phyloP scores from a whole-genome alignment of 2,329 filamentous ascomycete species.

The Colletotrichum brevisporum region DNA sequence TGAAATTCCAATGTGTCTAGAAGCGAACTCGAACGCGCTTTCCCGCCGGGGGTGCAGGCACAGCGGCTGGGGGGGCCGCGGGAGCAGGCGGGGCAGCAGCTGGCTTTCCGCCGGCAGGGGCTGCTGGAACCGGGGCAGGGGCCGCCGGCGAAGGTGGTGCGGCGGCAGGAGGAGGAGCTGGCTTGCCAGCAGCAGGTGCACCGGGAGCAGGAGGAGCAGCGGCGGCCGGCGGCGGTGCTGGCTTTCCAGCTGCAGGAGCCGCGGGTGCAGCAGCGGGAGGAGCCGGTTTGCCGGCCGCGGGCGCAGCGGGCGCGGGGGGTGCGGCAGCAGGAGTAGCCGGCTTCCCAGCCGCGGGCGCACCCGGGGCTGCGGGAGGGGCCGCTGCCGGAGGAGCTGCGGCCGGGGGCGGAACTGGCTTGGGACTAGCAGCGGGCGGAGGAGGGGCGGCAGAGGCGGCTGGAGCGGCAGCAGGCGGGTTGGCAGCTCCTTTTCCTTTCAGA shows the following conservation, averaged over 20 bases:
- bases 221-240: background rate
- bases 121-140: background rate
- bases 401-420: background rate
- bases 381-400: conserved; percentile 9
- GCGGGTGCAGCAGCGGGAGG: background rate
- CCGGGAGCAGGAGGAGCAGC: background rate
- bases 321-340: conserved; percentile 16
- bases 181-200: background rate
- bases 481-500: conserved; percentile 28
- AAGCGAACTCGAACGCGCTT: conserved; percentile 13
- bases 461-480: conserved; percentile 17
- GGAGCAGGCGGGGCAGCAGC: background rate
- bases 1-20: background rate
- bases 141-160: conserved; percentile 2
- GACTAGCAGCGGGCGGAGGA: background rate
- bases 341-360: conserved; percentile 15
- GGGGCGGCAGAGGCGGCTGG: background rate
- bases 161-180: background rate
- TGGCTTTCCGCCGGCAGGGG: conserved; percentile 9
- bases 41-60: background rate
- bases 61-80: background rate
- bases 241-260: conserved; percentile 2
- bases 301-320: background rate
- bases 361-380: background rate
- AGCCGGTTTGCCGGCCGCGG: background rate